phyloP scores from a whole-genome alignment of 2,329 filamentous ascomycete genomes.

The Fusarium concolor region DNA sequence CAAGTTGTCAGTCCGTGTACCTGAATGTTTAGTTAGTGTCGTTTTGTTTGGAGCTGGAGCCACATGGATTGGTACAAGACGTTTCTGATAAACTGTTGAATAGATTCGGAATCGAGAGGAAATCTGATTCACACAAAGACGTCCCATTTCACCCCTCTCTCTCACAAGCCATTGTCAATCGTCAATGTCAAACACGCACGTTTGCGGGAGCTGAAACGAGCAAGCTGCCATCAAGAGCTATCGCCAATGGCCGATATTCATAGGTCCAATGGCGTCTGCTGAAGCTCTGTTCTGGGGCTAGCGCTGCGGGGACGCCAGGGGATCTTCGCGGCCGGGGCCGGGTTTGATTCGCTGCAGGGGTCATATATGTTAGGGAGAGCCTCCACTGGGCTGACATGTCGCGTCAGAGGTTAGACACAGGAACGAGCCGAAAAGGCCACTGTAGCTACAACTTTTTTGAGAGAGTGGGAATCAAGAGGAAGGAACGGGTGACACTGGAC shows the following conservation, averaged over 20 bases:
- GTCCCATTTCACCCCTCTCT: neutral
- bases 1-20: constrained; percentile 3
- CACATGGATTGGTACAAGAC: neutral
- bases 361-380: constrained; percentile 20
- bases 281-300: constrained; percentile 34
- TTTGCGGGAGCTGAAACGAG: constrained; percentile 31
- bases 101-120: neutral
- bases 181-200: constrained; percentile 6
- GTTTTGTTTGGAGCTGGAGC: constrained; percentile 36
- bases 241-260: constrained; percentile 25
- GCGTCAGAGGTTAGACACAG: constrained; percentile 2
- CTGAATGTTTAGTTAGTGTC: constrained; percentile 14
- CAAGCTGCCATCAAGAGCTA: constrained; percentile 13
- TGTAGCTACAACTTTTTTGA: constrained; percentile 52
- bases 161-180: neutral
- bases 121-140: neutral
- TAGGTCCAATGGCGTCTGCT: constrained; percentile 21
- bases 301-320: constrained; percentile 34
- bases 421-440: constrained; percentile 51
- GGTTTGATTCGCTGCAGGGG: constrained; percentile 40
- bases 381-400: constrained; percentile 32
- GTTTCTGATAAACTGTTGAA: neutral
- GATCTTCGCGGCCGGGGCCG: constrained; percentile 34
- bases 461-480: neutral
- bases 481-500: constrained; percentile 17